A percentile compares a stretch with the other conserved stretches of the same genome.
These are phyloP conservation scores for Microbotryum scabiosae DNA, from an alignment of 1,284 basidiomycete species.

Conservation along the genomic window DNA sequence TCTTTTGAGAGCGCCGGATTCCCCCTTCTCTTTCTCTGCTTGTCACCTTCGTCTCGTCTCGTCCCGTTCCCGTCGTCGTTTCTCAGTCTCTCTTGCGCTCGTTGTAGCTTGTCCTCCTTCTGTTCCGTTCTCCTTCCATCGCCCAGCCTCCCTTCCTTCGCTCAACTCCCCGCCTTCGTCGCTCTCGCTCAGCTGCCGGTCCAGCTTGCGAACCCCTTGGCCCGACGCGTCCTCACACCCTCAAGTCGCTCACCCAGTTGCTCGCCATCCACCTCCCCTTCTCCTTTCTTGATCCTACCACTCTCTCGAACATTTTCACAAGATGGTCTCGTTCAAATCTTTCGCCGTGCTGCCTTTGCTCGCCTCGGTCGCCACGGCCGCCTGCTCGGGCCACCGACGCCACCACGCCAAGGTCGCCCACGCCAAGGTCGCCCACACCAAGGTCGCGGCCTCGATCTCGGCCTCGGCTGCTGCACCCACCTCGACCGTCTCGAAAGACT, in stretches of 20 bases:
- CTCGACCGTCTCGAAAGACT: background rate
- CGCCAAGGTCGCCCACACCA: too few species aligned
- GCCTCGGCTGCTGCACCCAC: background rate
- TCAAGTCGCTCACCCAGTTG: too few species aligned
- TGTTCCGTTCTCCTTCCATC: background rate
- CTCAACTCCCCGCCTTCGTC: conserved; percentile 11
- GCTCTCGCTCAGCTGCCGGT: background rate
- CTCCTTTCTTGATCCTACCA: too few species aligned
- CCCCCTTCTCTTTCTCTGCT: background rate
- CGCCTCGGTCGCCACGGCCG: conserved; percentile 11
- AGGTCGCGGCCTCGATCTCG: background rate
- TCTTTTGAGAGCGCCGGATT: too few species aligned
- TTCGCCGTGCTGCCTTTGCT: conserved; percentile 4
- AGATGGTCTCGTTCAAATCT: background rate
- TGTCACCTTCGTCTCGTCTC: background rate
- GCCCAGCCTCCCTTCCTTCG: background rate
- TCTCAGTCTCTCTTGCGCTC: background rate
- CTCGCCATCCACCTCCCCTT: too few species aligned
- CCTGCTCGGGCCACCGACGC: conserved; percentile 13
- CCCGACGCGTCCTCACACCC: too few species aligned
- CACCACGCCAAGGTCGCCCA: conserved; percentile 13
- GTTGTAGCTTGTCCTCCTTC: background rate
- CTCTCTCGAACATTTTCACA: background rate
- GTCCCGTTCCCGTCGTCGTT: too few species aligned
- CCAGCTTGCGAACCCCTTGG: too few species aligned